These are phyloP conservation scores for Schizophyllum commune DNA, from an alignment of 1,284 basidiomycete genomes.

Conservation along the genomic window DNA sequence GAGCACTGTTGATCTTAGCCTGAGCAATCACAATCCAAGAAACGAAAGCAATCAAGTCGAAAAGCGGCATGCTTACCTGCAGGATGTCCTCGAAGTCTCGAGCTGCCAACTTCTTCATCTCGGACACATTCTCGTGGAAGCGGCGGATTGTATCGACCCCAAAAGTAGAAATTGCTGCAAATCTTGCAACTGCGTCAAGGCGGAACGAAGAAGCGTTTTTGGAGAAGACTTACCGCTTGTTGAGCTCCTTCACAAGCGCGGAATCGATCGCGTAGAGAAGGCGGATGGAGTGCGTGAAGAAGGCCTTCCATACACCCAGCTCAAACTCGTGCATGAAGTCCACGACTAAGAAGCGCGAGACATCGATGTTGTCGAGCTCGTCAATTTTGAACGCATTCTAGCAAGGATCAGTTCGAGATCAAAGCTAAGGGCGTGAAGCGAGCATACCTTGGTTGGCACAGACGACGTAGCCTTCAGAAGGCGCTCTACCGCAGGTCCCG, in stretches of 20 bases:
- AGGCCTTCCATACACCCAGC: constrained; percentile 22
- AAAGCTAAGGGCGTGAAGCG: background rate
- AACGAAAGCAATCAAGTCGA: too few relatives aligned
- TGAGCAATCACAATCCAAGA: background rate
- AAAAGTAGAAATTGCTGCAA: constrained; percentile 7
- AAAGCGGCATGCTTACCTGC: constrained; percentile 3
- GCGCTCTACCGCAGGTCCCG: constrained; percentile 12
- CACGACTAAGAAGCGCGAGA: constrained; percentile 16
- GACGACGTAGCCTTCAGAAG: constrained; percentile 19
- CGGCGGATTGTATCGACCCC: constrained; percentile 9
- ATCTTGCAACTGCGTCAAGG: constrained; percentile 2
- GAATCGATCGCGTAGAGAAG: constrained; percentile 12
- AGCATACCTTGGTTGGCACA: constrained; percentile 19
- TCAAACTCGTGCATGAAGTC: constrained; percentile 24
- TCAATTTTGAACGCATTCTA: constrained; percentile 27
- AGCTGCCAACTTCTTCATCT: constrained; percentile 12
- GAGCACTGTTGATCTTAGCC: constrained; percentile 18
- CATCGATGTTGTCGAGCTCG: constrained; percentile 7
- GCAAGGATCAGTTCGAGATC: constrained; percentile 1
- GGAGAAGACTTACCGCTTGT: constrained; percentile 10
- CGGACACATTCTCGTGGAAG: constrained; percentile 7
- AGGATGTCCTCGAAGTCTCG: constrained; percentile 10
- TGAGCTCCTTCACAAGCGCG: constrained; percentile 7
- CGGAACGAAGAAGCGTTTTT: background rate
- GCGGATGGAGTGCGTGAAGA: constrained; percentile 21